A percentile compares a stretch with the other conserved stretches of the same genome.
These are phyloP conservation scores for Globisporangium solare DNA, from an alignment of 352 stramenopile genomes.

Conservation along the genomic window DNA sequence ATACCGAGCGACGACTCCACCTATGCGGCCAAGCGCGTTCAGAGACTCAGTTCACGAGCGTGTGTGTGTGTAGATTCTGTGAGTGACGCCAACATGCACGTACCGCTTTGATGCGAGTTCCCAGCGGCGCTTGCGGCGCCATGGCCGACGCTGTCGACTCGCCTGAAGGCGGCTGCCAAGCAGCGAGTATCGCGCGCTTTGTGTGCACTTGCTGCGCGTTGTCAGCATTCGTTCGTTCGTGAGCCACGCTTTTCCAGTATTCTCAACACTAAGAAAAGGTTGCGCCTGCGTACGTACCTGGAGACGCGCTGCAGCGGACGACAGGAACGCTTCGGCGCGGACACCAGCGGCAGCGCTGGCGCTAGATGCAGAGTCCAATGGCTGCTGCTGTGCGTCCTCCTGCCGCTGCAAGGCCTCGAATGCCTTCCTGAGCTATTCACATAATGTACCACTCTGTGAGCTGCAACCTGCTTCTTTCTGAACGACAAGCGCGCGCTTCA, in stretches of 20 bases:
- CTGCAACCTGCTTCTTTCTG: not conserved
- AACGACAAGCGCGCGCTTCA: not conserved
- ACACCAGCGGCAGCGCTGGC: not conserved
- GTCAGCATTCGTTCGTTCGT: not conserved
- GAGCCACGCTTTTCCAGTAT: not conserved
- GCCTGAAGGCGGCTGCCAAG: not conserved
- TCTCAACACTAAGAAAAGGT: not conserved
- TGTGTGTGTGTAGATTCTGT: not conserved
- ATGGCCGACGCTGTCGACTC: not conserved
- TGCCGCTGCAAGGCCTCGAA: not conserved
- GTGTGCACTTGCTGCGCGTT: not conserved
- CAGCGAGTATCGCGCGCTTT: not conserved
- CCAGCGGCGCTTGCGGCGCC: not conserved
- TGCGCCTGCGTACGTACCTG: conserved; percentile 16
- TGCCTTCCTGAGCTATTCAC: not conserved
- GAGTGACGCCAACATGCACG: not conserved
- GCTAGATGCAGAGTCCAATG: not conserved
- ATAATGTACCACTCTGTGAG: not conserved
- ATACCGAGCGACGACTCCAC: conserved; percentile 33
- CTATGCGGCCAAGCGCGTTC: conserved; percentile 9
- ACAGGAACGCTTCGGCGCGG: conserved; percentile 32
- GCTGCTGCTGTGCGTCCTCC: not conserved
- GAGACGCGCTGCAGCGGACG: conserved; percentile 33
- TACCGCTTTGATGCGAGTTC: conserved; percentile 10
- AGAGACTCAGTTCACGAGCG: not conserved